Base-by-base conservation (phyloP, 140 eudicot species). In the Flaveria floridana region DNA sequence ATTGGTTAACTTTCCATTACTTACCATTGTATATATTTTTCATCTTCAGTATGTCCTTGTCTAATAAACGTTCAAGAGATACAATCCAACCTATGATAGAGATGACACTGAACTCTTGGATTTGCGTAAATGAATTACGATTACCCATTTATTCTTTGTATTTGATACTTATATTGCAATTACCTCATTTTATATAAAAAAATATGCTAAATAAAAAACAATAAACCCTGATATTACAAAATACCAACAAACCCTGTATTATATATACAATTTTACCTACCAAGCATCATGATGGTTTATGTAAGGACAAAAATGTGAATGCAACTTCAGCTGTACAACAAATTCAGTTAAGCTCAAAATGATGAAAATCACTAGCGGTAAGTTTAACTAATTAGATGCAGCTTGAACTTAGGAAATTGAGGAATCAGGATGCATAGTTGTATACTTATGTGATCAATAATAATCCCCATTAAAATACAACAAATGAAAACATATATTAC, bases 401-500 rank as follows among this genome's bases (percentile, higher is more conserved):
- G 52, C 34, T 50, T 34, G 23, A 66, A 46, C 37, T 56, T 68
- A 3, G 5, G 21, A 67, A 52, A 41, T 41, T 21, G 67, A 11
- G 42, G 26, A 41, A 39, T 18, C 48, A 52, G 30, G 65, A 76
- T 37, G 47, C 41, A 67, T 65, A 47, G 21, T 73, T 73, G 47
- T 55, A 67, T 65, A 47, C 39, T 73, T 73, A 42, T 73, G 59
- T 58, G 70, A 59, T 59, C 78, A 58, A 42, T 23, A 25, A 57
- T 4, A 52, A 20, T 4, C 68, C 15, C 55, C 58, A 10, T 25
- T 21, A 1, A 7, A 16, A 47, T 34, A 69, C n/a, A 44, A 26
- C 51, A 55, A 68, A 68, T 26, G 37, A n/a, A 69, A 57, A 66
- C 72, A 71, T 59, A 48, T 76, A 76, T 20, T 39, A 72, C 74